These are phyloP conservation scores for Grigorovia jiainica DNA, from an alignment of 805 yeast genomes.

Conservation along the genomic window DNA sequence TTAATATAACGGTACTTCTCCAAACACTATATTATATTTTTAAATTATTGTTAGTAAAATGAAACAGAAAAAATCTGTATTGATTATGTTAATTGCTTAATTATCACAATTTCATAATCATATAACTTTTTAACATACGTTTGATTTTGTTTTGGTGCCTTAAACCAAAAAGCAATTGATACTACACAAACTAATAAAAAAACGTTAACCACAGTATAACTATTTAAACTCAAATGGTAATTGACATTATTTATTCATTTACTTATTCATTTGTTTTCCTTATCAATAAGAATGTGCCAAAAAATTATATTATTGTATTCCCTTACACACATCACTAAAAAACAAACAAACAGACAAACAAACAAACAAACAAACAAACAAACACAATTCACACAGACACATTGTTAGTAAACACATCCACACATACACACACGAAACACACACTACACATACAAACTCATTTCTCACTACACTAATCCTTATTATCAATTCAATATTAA, in stretches of 20 bases:
- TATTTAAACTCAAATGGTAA: no score
- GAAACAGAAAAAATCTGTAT: no score
- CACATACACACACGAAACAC: not conserved
- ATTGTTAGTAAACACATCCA: conserved; percentile 1
- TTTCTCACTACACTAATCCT: not conserved
- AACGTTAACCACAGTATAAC: conserved; percentile 63
- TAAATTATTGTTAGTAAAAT: not conserved
- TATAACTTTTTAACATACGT: conserved; percentile 46
- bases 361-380: no score
- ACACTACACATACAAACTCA: conserved; percentile 7
- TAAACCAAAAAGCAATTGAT: conserved; percentile 66
- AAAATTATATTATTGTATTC: no score
- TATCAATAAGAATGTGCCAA: no score
- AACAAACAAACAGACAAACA: no score
- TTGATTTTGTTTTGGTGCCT: conserved; percentile 76
- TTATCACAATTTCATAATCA: no score
- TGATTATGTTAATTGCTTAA: no score
- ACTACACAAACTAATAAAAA: conserved; percentile 48
- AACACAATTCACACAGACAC: not conserved
- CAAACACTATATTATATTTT: conserved; percentile 37
- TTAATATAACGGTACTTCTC: conserved; percentile 62
- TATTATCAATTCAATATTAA: no score
- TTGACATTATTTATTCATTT: no score
- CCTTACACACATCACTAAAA: no score
- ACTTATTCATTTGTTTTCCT: no score